Evolutionary conservation across 352 stramenopile genomes (phyloP).

Genomic region (Pythium grandisporangium): DNA sequence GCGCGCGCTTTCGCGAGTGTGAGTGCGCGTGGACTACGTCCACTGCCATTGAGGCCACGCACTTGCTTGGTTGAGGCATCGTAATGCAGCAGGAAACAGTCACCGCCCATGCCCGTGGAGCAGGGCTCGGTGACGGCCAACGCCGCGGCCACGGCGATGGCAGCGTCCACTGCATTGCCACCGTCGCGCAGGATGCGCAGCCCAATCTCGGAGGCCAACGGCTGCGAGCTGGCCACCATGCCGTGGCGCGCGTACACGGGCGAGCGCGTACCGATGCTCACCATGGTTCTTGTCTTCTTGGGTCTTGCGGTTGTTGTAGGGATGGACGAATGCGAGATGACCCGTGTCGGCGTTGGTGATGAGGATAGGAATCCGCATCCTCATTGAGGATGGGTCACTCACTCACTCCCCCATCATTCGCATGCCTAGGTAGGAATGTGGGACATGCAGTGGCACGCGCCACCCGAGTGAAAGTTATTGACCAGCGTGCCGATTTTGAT

Average conservation of each 20-base stretch:
- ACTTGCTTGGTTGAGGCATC: conserved; percentile 81
- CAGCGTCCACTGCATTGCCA: conserved; percentile 94
- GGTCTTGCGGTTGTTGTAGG: background rate
- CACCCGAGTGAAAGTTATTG: too few relatives aligned
- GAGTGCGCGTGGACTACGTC: conserved; percentile 69
- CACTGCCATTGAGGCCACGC: conserved; percentile 89
- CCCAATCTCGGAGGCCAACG: conserved; percentile 89
- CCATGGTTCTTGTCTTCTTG: conserved; percentile 15
- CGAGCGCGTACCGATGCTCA: conserved; percentile 65
- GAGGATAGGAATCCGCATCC: too few relatives aligned
- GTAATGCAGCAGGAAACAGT: conserved; percentile 96
- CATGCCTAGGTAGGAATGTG: background rate
- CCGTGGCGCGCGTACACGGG: conserved; percentile 84
- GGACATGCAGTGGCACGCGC: background rate
- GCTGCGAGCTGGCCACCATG: conserved; percentile 92
- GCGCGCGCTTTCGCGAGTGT: conserved; percentile 59
- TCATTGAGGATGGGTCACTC: too few relatives aligned
- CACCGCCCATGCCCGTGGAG: conserved; percentile 80
- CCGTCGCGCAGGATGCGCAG: conserved; percentile 82
- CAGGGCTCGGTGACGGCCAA: conserved; percentile 62
- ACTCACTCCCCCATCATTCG: background rate
- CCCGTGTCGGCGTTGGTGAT: background rate
- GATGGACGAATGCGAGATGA: background rate
- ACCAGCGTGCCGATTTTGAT: background rate
- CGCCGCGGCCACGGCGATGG: conserved; percentile 45